Percentiles rank a stretch among this genome's conserved stretches.
phyloP scores from a whole-genome alignment of 108 stramenopile genomes.

The Fistulifera pelliculosa region DNA sequence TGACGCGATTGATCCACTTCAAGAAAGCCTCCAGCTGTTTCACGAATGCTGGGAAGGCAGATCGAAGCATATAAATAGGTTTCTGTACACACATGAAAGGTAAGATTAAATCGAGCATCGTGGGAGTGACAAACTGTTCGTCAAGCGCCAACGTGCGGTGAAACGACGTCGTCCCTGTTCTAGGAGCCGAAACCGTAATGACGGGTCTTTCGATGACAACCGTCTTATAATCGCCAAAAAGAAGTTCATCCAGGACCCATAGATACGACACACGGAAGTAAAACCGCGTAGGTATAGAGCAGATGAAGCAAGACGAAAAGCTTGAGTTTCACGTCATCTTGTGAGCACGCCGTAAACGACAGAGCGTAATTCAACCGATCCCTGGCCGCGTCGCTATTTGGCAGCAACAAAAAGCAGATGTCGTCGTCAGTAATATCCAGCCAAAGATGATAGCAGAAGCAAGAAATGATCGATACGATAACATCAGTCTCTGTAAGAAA shows the following conservation, averaged over 20 bases:
- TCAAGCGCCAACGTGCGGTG: too few relatives aligned
- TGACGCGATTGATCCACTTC: neutral
- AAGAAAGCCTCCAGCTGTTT: neutral
- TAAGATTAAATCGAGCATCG: neutral
- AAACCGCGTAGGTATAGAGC: too few relatives aligned
- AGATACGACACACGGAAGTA: too few relatives aligned
- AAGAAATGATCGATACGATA: too few relatives aligned
- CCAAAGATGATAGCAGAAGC: neutral
- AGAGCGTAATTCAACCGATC: neutral
- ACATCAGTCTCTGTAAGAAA: too few relatives aligned
- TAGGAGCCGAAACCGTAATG: too few relatives aligned
- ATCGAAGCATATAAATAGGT: neutral
- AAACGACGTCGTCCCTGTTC: too few relatives aligned
- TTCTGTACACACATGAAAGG: neutral
- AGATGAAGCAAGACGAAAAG: too few relatives aligned
- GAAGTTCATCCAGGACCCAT: too few relatives aligned
- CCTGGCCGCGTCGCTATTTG: neutral
- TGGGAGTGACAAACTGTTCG: neutral
- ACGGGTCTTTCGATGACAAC: too few relatives aligned
- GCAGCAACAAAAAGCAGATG: slow-evolving; percentile 1
- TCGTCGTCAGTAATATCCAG: neutral
- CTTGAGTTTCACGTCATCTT: neutral
- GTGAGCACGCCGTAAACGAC: neutral
- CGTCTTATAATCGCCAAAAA: too few relatives aligned
- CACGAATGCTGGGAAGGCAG: neutral